Percentiles rank a stretch among this genome's conserved stretches.
These are phyloP conservation scores for Mollisiaceae sp. DNA, from an alignment of 2,329 filamentous ascomycete genomes.

Conservation along the genomic window DNA sequence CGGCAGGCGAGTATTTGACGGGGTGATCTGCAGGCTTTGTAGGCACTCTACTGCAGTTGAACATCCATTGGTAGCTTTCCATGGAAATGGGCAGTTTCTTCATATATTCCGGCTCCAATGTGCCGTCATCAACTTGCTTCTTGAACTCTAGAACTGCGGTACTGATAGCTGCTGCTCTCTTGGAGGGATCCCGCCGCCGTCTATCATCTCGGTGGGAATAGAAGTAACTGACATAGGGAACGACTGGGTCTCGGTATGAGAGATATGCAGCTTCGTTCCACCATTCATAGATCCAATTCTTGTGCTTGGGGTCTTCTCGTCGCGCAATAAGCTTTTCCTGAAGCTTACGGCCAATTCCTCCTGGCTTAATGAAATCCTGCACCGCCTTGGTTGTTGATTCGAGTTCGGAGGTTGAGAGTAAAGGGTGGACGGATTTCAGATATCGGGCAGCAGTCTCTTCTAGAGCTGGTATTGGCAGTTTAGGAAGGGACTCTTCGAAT, in stretches of 20 bases:
- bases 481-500: constrained; percentile 84
- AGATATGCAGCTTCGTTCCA: constrained; percentile 97
- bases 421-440: constrained; percentile 77
- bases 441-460: constrained; percentile 83
- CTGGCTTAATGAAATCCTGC: constrained; percentile 86
- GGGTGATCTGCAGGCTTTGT: constrained; percentile 82
- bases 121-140: constrained; percentile 81
- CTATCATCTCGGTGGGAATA: constrained; percentile 97
- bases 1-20: constrained; percentile 74
- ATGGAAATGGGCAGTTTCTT: constrained; percentile 97
- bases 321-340: constrained; percentile 86
- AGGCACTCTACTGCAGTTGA: constrained; percentile 88
- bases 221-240: constrained; percentile 99
- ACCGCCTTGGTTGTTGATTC: constrained; percentile 81
- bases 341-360: constrained; percentile 79
- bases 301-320: constrained; percentile 77
- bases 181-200: constrained; percentile 82
- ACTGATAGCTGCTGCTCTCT: constrained; percentile 89
- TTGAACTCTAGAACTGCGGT: constrained; percentile 92
- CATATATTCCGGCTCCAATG: constrained; percentile 97
- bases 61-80: constrained; percentile 99
- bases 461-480: constrained; percentile 78
- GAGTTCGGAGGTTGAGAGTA: constrained; percentile 72
- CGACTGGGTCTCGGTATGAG: constrained; percentile 89
- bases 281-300: constrained; percentile 98